phyloP scores from a whole-genome alignment of 306 rosid species.

The apple (Malus domestica) region ASM211411v1 NC_041795.1:10789501-10790000 shows the following conservation, averaged over 20 bases:
- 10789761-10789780: conserved; percentile 71
- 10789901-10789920: conserved; percentile 84
- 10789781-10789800: conserved; percentile 70
- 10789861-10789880: conserved; percentile 80
- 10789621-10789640: conserved; percentile 52
- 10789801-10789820: conserved; percentile 84
- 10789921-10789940: conserved; percentile 93
- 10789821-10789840: conserved; percentile 76
- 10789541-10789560: conserved; percentile 41
- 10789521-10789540: conserved; percentile 53
- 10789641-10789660: conserved; percentile 72
- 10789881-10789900: conserved; percentile 60
- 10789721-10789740: conserved; percentile 71
- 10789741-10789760: conserved; percentile 65
- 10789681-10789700: conserved; percentile 65
- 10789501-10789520: conserved; percentile 90
- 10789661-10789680: conserved; percentile 75
- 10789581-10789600: conserved; percentile 48
- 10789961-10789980: conserved; percentile 72
- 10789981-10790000: conserved; percentile 74
- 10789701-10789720: conserved; percentile 80
- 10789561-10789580: conserved; percentile 51
- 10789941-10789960: conserved; percentile 45
- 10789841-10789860: conserved; percentile 65
- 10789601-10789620: conserved; percentile 76